A percentile compares a stretch with the other conserved stretches of the same genome.
Conservation (phyloP, 1,139 yeast species). For the Pichia sp. region DNA sequence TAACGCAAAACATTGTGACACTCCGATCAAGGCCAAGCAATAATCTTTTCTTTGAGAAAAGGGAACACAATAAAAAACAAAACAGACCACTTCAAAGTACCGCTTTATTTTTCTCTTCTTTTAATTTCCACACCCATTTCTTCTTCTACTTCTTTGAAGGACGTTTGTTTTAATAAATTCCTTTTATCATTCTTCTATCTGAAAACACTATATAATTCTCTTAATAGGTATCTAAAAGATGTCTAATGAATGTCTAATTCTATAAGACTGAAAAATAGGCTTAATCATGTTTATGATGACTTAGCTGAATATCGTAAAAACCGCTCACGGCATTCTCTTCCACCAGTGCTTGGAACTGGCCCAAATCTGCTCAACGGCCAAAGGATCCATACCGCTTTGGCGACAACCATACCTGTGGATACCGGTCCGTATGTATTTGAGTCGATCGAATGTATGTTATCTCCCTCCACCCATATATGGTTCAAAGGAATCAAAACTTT, state of each 20-base stretch:
- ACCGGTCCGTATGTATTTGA: constrained; percentile 84
- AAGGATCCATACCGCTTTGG: constrained; percentile 59
- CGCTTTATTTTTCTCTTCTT: neutral
- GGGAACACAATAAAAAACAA: neutral
- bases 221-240: neutral
- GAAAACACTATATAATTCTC: neutral
- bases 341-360: constrained; percentile 36
- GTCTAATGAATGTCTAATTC: neutral
- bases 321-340: constrained; percentile 34
- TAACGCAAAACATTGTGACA: constrained; percentile 25
- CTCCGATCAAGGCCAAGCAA: constrained; percentile 25
- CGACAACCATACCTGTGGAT: constrained; percentile 70
- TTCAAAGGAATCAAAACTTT: constrained; percentile 64
- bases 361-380: constrained; percentile 55
- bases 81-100: neutral
- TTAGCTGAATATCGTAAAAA: constrained; percentile 41
- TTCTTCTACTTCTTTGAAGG: neutral
- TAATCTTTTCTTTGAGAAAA: neutral
- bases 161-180: neutral
- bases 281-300: neutral
- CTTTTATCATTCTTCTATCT: neutral
- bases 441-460: constrained; percentile 67
- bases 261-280: neutral
- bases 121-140: neutral
- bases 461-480: constrained; percentile 65